These are phyloP conservation scores for Aureobasidium zeae DNA, from an alignment of 2,329 filamentous ascomycete genomes.

Conservation along the genomic window DNA sequence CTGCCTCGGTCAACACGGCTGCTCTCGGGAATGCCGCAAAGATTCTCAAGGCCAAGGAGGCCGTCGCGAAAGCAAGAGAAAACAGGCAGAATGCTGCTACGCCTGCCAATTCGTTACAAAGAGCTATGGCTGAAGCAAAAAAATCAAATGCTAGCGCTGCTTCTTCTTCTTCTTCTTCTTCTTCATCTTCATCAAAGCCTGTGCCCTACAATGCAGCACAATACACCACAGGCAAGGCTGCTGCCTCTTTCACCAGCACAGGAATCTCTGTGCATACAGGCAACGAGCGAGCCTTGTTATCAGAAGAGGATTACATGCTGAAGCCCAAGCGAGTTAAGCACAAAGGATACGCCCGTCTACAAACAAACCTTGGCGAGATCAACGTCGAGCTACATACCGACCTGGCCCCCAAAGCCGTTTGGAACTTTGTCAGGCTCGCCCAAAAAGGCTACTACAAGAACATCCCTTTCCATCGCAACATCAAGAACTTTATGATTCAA, in stretches of 20 bases:
- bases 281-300: conserved; percentile 73
- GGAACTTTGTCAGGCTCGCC: conserved; percentile 87
- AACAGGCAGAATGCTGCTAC: conserved; percentile 47
- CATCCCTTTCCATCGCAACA: conserved; percentile 84
- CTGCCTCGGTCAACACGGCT: conserved; percentile 58
- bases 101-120: conserved; percentile 20
- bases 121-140: conserved; percentile 46
- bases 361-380: conserved; percentile 74
- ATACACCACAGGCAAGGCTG: conserved; percentile 83
- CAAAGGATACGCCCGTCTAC: conserved; percentile 84
- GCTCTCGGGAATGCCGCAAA: conserved; percentile 74
- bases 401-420: conserved; percentile 83
- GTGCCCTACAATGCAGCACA: conserved; percentile 74
- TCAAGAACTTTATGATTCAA: conserved; percentile 95
- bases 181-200: conserved; percentile 27
- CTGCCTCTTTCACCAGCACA: conserved; percentile 90
- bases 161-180: too few species aligned
- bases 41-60: conserved; percentile 82
- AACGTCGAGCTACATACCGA: conserved; percentile 88
- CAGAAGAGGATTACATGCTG: conserved; percentile 94
- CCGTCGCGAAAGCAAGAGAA: conserved; percentile 79
- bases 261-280: conserved; percentile 88
- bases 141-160: conserved; percentile 39
- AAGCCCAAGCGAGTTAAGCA: conserved; percentile 79
- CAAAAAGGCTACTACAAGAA: conserved; percentile 84